Conservation (phyloP, 192 early-diverging fungal genomes). For the Funneliformis geosporum region DNA sequence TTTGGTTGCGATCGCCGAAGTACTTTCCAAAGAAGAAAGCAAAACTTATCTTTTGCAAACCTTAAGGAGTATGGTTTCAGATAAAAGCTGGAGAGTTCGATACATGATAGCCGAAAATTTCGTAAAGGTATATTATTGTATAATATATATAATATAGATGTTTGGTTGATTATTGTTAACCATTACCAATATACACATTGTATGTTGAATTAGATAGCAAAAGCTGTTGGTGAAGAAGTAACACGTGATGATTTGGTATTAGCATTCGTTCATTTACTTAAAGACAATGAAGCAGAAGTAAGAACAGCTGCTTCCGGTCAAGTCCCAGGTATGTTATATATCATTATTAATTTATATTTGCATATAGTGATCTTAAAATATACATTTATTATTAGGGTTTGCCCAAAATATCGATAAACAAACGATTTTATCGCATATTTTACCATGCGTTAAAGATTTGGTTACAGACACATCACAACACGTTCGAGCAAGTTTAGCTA, state of each 20-base stretch:
- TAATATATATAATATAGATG: not conserved
- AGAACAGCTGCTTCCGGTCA: constrained; percentile 93
- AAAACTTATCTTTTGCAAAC: constrained; percentile 73
- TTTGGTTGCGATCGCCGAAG: constrained; percentile 85
- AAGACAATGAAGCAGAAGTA: constrained; percentile 97
- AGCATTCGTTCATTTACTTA: constrained; percentile 85
- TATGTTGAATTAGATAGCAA: constrained; percentile 61
- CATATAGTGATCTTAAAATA: not conserved
- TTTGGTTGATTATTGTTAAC: constrained; percentile 1
- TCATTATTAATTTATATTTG: not conserved
- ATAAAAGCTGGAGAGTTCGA: constrained; percentile 97
- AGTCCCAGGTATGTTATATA: constrained; percentile 66
- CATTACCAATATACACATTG: not conserved
- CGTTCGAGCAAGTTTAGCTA: constrained; percentile 92
- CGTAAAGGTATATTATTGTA: constrained; percentile 66
- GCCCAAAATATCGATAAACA: constrained; percentile 76
- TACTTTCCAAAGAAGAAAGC: constrained; percentile 74
- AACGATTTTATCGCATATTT: constrained; percentile 74
- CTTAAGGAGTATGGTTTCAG: constrained; percentile 77
- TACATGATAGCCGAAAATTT: constrained; percentile 99
- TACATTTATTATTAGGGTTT: constrained; percentile 42
- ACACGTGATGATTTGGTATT: constrained; percentile 83
- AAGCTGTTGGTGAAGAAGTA: constrained; percentile 76
- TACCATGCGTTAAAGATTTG: constrained; percentile 91
- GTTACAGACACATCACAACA: constrained; percentile 96